Evolutionary conservation across 2,329 filamentous ascomycete genomes (phyloP).

Genomic region (Paecilomyces variotii): DNA sequence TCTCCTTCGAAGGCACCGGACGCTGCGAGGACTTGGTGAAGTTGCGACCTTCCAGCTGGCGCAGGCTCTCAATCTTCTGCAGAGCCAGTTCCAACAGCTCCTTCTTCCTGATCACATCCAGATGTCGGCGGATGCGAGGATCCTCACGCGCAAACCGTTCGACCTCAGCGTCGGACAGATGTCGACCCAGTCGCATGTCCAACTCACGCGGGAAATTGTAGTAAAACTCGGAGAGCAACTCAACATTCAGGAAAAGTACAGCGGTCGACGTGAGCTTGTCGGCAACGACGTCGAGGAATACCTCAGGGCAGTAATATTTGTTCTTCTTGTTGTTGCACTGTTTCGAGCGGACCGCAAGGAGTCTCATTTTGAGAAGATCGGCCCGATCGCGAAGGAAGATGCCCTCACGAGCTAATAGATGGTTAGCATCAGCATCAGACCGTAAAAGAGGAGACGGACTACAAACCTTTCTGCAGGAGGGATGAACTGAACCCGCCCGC

Average conservation of each 20-base stretch:
- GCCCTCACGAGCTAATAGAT: constrained; percentile 67
- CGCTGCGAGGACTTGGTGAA: constrained; percentile 43
- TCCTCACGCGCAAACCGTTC: constrained; percentile 91
- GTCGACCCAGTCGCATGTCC: constrained; percentile 74
- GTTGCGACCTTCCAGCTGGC: constrained; percentile 71
- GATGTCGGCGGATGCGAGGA: constrained; percentile 75
- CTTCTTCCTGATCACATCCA: constrained; percentile 88
- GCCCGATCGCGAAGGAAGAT: constrained; percentile 89
- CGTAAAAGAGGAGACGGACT: constrained; percentile 1
- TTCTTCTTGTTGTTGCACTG: constrained; percentile 77
- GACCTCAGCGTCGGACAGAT: constrained; percentile 69
- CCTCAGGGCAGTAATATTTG: constrained; percentile 94
- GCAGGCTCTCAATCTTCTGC: constrained; percentile 88
- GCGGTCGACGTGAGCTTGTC: constrained; percentile 91
- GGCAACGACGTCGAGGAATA: constrained; percentile 95
- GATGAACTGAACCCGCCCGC: constrained; percentile 90
- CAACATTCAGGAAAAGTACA: constrained; percentile 94
- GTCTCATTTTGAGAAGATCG: constrained; percentile 82
- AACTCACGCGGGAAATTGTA: constrained; percentile 94
- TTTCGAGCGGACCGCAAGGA: constrained; percentile 79
- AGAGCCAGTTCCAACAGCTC: constrained; percentile 87
- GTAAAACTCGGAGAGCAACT: constrained; percentile 93
- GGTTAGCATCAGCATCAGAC: constrained; percentile 8
- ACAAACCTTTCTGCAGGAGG: constrained; percentile 70
- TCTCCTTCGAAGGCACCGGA: constrained; percentile 26